Evolutionary conservation across 2,329 filamentous ascomycete species (phyloP), one percentile per base, ranked within the genome.

Genomic region (Ceratocystis lukuohia): DNA sequence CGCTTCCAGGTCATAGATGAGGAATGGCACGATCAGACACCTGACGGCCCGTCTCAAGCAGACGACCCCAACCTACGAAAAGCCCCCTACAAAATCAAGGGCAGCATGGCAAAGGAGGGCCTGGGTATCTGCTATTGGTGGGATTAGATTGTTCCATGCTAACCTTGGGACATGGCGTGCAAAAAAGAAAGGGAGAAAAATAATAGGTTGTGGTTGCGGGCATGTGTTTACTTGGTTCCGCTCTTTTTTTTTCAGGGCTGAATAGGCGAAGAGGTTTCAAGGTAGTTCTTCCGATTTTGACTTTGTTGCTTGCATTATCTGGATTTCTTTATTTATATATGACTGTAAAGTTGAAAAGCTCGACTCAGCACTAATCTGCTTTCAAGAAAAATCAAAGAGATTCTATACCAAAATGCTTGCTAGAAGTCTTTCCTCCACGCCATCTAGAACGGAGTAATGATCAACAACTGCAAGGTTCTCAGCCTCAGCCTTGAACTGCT

Each of bases 381-480:
- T 53, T 41, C 37, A 41, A 10, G 10, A 12, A 41, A 41, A 41
- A 12, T 12, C 30, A 44, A 64, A 3, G 20, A 30, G n/a, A n/a
- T 7, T 61, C 64, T 66, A 68, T 20, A 68, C 64, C 3, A 50
- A 64, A 17, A 68, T 30, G 25, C 63, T 68, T 17, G 25, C 50
- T 72, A 97, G 78, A 68, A 99, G 78, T 73, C 94, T 85, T 73
- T 91, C 84, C 78, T 96, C 92, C 67, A 96, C 87, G 20, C 88
- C 88, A 71, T 96, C 89, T 68, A 97, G 78, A 69, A 96, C 90
- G 72, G 89, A 96, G 74, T 91, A 89, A 76, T 97, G 93, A 75
- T 96, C 92, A 72, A 96, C 83, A 28, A 99, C 94, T 71, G 95
- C 92, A 69, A 99, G 76, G 76, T 99, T 99, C 80, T 99, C 94